Evolutionary conservation across 2,329 filamentous ascomycete genomes (phyloP).

Genomic region (Colletotrichum australisinense): DNA sequence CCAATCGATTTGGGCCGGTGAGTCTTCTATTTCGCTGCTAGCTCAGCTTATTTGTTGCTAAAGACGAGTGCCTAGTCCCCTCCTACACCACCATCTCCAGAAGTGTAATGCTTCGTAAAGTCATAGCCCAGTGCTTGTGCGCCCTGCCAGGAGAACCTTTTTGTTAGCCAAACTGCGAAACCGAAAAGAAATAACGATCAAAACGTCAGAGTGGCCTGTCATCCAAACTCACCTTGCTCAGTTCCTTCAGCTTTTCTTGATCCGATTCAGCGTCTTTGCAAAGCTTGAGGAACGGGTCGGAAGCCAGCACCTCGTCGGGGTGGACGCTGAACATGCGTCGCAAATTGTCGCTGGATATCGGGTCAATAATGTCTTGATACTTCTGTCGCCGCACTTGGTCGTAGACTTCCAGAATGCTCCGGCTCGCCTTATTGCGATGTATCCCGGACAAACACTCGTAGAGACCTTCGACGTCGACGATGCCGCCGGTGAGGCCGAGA

Average conservation of each 20-base stretch:
- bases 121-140: conserved; percentile 48
- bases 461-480: conserved; percentile 70
- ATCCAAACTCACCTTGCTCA: conserved; percentile 48
- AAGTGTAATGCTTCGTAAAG: conserved; percentile 56
- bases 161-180: not conserved
- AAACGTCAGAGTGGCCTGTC: conserved; percentile 36
- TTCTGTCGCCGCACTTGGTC: conserved; percentile 56
- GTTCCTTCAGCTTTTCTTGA: conserved; percentile 42
- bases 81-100: not conserved
- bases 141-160: not conserved
- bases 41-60: not conserved
- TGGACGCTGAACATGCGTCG: conserved; percentile 52
- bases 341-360: conserved; percentile 55
- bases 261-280: conserved; percentile 50
- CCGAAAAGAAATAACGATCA: not conserved
- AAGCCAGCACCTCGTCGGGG: conserved; percentile 44
- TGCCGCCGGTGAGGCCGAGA: conserved; percentile 71
- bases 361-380: conserved; percentile 55
- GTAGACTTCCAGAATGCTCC: conserved; percentile 55
- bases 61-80: not conserved
- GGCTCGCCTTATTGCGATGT: conserved; percentile 53
- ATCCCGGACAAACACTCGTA: conserved; percentile 66
- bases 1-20: not conserved
- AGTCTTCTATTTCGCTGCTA: not conserved
- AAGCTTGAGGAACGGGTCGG: conserved; percentile 47